Conservation (phyloP, 345 rosid species). For the Streptanthus diversifolius region DNA sequence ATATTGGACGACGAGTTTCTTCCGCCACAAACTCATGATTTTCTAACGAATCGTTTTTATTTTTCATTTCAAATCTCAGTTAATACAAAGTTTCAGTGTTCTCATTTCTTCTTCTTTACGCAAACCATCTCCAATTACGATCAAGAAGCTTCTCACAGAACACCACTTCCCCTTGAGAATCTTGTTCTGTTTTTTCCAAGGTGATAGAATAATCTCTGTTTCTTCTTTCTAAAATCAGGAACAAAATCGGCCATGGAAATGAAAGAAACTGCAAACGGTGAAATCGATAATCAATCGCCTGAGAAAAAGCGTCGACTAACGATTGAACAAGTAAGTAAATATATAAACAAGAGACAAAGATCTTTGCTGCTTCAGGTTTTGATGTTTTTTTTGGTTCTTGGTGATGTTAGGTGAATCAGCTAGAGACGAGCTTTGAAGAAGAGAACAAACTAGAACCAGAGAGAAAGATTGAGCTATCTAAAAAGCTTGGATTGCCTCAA, state of each 20-base stretch:
- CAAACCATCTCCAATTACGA: background rate
- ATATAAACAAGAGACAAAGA: background rate
- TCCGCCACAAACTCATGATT: conserved; percentile 27
- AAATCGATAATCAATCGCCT: background rate
- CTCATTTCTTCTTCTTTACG: background rate
- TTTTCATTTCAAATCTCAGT: background rate
- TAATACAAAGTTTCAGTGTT: background rate
- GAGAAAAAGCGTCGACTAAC: conserved; percentile 17
- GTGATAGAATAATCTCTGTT: background rate
- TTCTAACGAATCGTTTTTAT: background rate
- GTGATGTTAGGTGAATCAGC: conserved; percentile 5
- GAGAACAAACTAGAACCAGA: conserved; percentile 25
- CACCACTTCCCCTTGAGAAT: background rate
- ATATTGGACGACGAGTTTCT: conserved; percentile 28
- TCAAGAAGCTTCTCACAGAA: background rate
- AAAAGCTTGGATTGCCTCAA: conserved; percentile 19
- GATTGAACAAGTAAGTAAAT: background rate
- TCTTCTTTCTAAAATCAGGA: background rate
- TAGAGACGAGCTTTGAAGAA: conserved; percentile 26
- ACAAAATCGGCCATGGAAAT: background rate
- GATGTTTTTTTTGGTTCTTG: background rate
- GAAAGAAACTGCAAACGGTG: background rate
- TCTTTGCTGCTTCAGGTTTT: background rate
- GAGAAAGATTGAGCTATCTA: conserved; percentile 10
- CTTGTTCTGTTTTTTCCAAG: background rate